phyloP scores from a whole-genome alignment of 2,329 filamentous ascomycete species.

The Fusarium proliferatum region DNA sequence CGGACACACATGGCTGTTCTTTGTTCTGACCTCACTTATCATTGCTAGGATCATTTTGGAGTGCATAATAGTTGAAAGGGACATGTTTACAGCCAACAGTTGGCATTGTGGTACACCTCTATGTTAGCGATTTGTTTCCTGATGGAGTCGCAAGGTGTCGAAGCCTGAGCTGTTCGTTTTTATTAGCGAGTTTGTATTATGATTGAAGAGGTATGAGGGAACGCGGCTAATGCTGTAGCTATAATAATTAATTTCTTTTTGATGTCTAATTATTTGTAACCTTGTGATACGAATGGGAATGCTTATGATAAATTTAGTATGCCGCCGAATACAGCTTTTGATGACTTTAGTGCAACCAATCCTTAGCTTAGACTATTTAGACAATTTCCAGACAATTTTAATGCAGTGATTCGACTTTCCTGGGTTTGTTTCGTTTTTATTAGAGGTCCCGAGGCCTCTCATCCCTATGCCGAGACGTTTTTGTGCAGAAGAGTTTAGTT shows the following conservation, averaged over 20 bases:
- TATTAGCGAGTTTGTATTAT: conserved; percentile 2
- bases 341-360: neutral
- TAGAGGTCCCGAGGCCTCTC: neutral
- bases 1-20: neutral
- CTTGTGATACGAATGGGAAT: no score
- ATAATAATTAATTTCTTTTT: neutral
- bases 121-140: conserved; percentile 14
- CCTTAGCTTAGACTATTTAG: neutral
- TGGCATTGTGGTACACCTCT: conserved; percentile 2
- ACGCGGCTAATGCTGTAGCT: neutral
- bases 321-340: neutral
- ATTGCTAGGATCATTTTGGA: neutral
- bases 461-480: neutral
- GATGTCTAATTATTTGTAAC: neutral
- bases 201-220: neutral
- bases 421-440: neutral
- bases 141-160: neutral
- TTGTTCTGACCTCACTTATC: conserved; percentile 1
- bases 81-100: conserved; percentile 1
- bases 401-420: neutral
- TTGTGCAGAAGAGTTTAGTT: neutral
- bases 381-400: neutral
- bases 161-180: neutral
- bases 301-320: no score
- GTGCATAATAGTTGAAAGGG: conserved; percentile 10